Evolutionary conservation across 345 rosid genomes (phyloP).

Genomic region (Anacardium occidentale): DNA sequence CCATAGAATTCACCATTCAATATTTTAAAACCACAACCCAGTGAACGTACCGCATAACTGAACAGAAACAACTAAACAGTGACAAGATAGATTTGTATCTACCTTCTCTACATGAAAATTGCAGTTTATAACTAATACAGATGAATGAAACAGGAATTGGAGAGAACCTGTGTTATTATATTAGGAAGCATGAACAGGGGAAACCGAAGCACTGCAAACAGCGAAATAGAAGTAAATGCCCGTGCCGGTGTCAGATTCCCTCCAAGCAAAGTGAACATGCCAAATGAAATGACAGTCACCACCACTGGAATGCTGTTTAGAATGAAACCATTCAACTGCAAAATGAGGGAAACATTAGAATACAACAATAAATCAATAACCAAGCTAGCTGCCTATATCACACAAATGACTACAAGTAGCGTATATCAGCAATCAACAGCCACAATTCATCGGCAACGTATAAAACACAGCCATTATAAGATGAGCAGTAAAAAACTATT

Average conservation of each 20-base stretch:
- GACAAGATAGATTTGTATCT: not conserved
- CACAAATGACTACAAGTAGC: not conserved
- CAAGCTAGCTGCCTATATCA: slow-evolving; percentile 19
- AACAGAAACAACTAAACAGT: not conserved
- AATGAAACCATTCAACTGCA: slow-evolving; percentile 79
- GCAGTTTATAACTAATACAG: not conserved
- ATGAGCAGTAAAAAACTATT: not conserved
- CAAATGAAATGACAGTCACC: slow-evolving; percentile 91
- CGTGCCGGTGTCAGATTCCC: slow-evolving; percentile 97
- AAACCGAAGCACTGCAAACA: slow-evolving; percentile 94
- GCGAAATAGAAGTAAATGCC: slow-evolving; percentile 94
- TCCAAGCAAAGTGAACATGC: slow-evolving; percentile 92
- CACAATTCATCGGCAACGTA: not conserved
- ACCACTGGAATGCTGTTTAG: slow-evolving; percentile 89
- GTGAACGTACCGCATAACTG: too few species aligned
- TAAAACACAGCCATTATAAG: not conserved
- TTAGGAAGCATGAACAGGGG: slow-evolving; percentile 96
- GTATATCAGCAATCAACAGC: not conserved
- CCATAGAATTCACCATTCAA: not conserved
- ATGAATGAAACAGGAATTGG: slow-evolving; percentile 6
- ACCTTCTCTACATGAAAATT: slow-evolving; percentile 6
- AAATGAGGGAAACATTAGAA: slow-evolving; percentile 33
- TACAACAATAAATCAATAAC: not conserved
- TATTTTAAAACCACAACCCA: too few species aligned
- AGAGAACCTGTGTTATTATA: slow-evolving; percentile 82